These are phyloP conservation scores for Cocos nucifera DNA, from an alignment of 176 grass and related monocot genomes.

Conservation along the genomic window DNA sequence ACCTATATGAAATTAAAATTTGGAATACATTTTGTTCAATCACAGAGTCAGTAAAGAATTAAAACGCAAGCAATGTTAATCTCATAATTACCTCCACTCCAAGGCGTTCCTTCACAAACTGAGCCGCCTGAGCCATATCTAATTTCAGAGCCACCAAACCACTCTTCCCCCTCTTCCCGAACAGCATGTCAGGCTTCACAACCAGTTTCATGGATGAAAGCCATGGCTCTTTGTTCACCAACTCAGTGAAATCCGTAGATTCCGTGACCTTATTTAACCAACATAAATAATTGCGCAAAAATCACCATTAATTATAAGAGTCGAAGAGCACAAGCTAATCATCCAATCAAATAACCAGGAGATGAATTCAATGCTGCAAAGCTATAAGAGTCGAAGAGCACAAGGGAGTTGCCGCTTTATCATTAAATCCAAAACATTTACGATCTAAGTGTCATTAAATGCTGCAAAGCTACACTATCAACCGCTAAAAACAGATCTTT, in stretches of 20 bases:
- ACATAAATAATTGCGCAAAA: too few relatives aligned
- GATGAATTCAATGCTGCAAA: too few relatives aligned
- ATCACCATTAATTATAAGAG: too few relatives aligned
- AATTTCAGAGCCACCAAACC: constrained; percentile 39
- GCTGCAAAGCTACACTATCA: too few relatives aligned
- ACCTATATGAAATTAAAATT: constrained; percentile 23
- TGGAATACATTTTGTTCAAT: not conserved
- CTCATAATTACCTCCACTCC: constrained; percentile 24
- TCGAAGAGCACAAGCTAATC: too few relatives aligned
- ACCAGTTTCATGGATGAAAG: constrained; percentile 36
- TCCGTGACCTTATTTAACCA: constrained; percentile 23
- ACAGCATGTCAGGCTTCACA: constrained; percentile 48
- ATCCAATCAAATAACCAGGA: too few relatives aligned
- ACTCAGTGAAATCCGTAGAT: constrained; percentile 35
- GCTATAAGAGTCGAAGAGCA: too few relatives aligned
- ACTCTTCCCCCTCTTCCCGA: constrained; percentile 44
- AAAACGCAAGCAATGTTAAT: not conserved
- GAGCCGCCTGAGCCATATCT: constrained; percentile 27
- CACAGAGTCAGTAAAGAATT: too few relatives aligned
- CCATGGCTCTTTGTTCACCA: constrained; percentile 36
- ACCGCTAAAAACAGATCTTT: too few relatives aligned
- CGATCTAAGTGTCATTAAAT: too few relatives aligned
- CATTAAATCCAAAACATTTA: too few relatives aligned
- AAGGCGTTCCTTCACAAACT: constrained; percentile 37
- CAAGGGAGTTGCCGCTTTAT: too few relatives aligned